Base-by-base conservation (phyloP, 371 early-diverging fungal genomes). In the Sporodiniella umbellata region DNA sequence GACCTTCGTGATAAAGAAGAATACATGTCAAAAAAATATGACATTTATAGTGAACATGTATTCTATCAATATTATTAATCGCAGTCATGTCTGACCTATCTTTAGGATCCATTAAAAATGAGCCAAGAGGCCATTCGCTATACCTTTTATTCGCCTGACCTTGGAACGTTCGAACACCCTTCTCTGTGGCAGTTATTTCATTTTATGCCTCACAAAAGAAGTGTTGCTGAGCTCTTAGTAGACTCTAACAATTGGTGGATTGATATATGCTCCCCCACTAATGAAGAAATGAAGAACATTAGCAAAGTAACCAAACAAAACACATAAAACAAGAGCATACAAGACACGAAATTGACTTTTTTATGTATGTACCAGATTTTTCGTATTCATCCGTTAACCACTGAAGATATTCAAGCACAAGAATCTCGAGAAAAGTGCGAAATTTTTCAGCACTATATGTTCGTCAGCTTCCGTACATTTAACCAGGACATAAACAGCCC, bases 341-440 rank as follows among this genome's bases (percentile, higher is more conserved):
- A n/a, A n/a, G n/a, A n/a, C n/a, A n/a, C n/a, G n/a, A n/a, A n/a
- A n/a, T n/a, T n/a, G n/a, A n/a, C n/a, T n/a, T n/a, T n/a, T n/a
- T n/a, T 18, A 4, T 37, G 37, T 15, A 39, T 47, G 12, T 17
- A 37, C 15, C 49, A 72, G 79, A 75, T 83, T 5, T 85, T 86
- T 50, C 65, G 75, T 24, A 73, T 86, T 39, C 86, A 97, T 63
- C 94, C 98, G 19, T 66, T 97, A 10, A 95, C 96, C 0, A 84
- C 85, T 12, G 96, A 96, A 69, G 97, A 95, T 62, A 90, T 96
- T 46, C 80, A 88, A 66, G 88, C 87, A 19, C 86, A 94, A 55
- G 98, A 96, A 54, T 85, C 82, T 1, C 78, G 96, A 1, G 96
- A 95, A 61, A 97, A 97, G 60, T 92, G 92, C 61, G 98, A 97